Percentiles rank a stretch among this genome's conserved stretches.
phyloP scores from a whole-genome alignment of 2,329 filamentous ascomycete species.

The Neoascochyta sp. region DNA sequence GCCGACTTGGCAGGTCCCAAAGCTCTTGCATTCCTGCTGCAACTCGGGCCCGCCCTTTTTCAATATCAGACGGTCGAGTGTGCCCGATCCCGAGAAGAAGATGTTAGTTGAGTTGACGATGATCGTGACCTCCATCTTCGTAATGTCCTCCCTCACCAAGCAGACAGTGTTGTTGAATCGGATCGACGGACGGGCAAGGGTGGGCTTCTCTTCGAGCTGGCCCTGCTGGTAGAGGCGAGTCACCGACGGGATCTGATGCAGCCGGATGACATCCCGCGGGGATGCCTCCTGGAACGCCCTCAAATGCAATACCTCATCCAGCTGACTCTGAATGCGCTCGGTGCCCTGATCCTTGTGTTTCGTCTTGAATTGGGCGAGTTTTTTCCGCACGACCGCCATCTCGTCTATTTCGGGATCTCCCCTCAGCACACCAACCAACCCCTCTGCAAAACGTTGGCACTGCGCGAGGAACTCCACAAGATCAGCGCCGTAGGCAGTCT shows the following conservation, averaged over 20 bases:
- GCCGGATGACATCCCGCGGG: slow-evolving; percentile 14
- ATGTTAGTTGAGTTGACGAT: slow-evolving; percentile 33
- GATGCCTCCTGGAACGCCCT: slow-evolving; percentile 21
- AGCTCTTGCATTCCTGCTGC: slow-evolving; percentile 16
- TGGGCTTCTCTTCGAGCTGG: slow-evolving; percentile 21
- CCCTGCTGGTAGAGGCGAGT: slow-evolving; percentile 25
- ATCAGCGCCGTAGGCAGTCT: slow-evolving; percentile 12
- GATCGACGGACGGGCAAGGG: slow-evolving; percentile 18
- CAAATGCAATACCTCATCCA: slow-evolving; percentile 26
- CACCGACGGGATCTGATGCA: slow-evolving; percentile 27
- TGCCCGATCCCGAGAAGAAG: slow-evolving; percentile 25
- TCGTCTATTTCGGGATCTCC: slow-evolving; percentile 14
- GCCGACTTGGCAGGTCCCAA: slow-evolving; percentile 26
- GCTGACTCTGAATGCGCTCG: slow-evolving; percentile 13
- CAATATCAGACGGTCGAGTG: slow-evolving; percentile 30
- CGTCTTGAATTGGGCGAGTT: slow-evolving; percentile 16
- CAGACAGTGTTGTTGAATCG: slow-evolving; percentile 28
- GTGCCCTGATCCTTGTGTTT: slow-evolving; percentile 14
- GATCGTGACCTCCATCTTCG: slow-evolving; percentile 29
- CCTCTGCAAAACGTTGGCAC: slow-evolving; percentile 21
- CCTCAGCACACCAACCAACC: slow-evolving; percentile 17
- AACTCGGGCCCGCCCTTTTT: slow-evolving; percentile 25
- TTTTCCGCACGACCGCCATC: slow-evolving; percentile 18
- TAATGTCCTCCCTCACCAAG: slow-evolving; percentile 33
- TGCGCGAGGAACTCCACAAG: slow-evolving; percentile 16